Evolutionary conservation across 768 basidiomycete species (phyloP).

Genomic region (Boletus subcaerulescens): DNA sequence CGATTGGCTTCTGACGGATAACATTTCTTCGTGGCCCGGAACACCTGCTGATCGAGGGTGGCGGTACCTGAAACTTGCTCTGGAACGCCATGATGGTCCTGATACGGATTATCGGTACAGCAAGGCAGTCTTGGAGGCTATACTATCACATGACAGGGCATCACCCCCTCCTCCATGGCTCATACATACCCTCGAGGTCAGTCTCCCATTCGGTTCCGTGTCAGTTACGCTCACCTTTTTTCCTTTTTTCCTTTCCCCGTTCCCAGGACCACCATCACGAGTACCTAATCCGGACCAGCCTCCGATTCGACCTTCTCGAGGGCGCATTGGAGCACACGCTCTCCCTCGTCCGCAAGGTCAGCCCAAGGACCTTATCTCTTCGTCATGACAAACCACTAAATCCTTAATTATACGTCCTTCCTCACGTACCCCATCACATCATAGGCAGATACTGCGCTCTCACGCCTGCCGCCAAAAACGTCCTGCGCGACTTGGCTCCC

Average conservation of each 20-base stretch:
- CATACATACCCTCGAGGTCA: conserved; percentile 68
- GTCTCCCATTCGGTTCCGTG: conserved; percentile 6
- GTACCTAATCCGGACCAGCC: conserved; percentile 72
- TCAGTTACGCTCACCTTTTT: background rate
- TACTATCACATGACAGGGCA: conserved; percentile 62
- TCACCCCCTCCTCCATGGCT: conserved; percentile 80
- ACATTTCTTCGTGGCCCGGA: conserved; percentile 81
- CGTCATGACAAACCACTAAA: conserved; percentile 3
- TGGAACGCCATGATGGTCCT: conserved; percentile 72
- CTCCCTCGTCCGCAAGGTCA: conserved; percentile 69
- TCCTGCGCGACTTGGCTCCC: conserved; percentile 75
- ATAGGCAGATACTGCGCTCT: conserved; percentile 53
- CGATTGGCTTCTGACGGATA: conserved; percentile 83
- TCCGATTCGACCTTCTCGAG: conserved; percentile 77
- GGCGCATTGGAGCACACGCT: conserved; percentile 74
- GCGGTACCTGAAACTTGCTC: conserved; percentile 79
- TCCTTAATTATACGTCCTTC: conserved; percentile 1
- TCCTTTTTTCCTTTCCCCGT: background rate
- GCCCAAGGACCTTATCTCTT: conserved; percentile 17
- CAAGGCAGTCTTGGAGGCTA: conserved; percentile 72
- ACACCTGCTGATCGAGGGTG: conserved; percentile 77
- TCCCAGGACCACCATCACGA: conserved; percentile 68
- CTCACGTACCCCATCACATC: conserved; percentile 23
- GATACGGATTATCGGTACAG: conserved; percentile 74
- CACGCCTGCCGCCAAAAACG: conserved; percentile 49